Conservation (phyloP, 352 stramenopile genomes). For the Aphanomyces invadans region DNA sequence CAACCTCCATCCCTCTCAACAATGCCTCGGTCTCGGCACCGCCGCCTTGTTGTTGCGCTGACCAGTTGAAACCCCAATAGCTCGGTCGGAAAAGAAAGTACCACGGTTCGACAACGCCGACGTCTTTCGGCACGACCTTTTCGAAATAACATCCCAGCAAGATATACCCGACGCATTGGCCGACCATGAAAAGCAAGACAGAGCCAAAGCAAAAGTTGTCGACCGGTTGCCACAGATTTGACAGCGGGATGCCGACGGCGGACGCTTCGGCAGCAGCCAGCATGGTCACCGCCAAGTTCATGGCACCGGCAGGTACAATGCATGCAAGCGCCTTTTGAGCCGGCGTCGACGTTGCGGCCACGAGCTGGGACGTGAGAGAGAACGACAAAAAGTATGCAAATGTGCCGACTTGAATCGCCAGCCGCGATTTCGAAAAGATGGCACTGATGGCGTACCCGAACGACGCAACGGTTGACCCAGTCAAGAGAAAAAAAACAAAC, state of each 20-base stretch:
- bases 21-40: conserved; percentile 23
- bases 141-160: conserved; percentile 87
- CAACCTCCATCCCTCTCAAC: no score
- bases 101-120: conserved; percentile 79
- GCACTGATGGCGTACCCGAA: neutral
- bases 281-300: neutral
- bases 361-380: neutral
- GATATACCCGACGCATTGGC: conserved; percentile 85
- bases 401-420: neutral
- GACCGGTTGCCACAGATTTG: neutral
- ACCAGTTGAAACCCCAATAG: conserved; percentile 62
- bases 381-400: conserved; percentile 6
- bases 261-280: neutral
- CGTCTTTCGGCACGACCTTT: conserved; percentile 87
- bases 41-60: no score
- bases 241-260: neutral
- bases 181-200: conserved; percentile 74
- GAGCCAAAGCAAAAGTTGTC: conserved; percentile 50
- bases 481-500: conserved; percentile 27
- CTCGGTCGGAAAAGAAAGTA: conserved; percentile 78
- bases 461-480: conserved; percentile 28
- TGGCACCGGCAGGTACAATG: neutral
- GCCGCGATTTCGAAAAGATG: neutral
- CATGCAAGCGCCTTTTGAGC: neutral
- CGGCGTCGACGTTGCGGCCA: conserved; percentile 28